phyloP scores from a whole-genome alignment of 108 stramenopile genomes.

The Epithemia pelagica region DNA sequence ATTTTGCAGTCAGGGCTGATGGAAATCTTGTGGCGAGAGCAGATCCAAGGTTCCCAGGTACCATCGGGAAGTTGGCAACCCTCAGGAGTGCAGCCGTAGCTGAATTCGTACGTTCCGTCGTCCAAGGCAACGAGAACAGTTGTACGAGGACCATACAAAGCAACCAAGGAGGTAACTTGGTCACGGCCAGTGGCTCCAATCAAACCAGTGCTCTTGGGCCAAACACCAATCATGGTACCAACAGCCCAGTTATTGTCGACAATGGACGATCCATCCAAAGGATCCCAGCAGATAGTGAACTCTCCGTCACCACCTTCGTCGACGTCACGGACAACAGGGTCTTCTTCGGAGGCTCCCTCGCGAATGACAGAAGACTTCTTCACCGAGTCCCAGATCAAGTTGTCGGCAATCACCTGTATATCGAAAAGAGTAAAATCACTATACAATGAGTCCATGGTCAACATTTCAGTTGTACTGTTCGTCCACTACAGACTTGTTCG shows the following conservation, averaged over 20 bases:
- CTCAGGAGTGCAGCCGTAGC: constrained; percentile 49
- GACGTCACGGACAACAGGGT: constrained; percentile 51
- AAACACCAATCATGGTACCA: constrained; percentile 93
- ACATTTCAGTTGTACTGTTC: neutral
- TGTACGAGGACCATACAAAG: constrained; percentile 88
- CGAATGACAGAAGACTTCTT: constrained; percentile 43
- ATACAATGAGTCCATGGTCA: neutral
- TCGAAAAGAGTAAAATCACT: too few species aligned
- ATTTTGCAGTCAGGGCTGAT: constrained; percentile 64
- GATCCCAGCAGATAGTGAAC: constrained; percentile 90
- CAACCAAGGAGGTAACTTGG: constrained; percentile 82
- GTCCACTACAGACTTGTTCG: too few species aligned
- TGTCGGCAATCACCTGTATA: constrained; percentile 50
- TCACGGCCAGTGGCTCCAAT: constrained; percentile 84
- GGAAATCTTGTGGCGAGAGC: constrained; percentile 45
- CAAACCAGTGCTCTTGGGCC: constrained; percentile 79
- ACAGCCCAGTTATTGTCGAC: constrained; percentile 92
- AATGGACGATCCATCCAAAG: constrained; percentile 91
- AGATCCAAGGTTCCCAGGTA: constrained; percentile 49
- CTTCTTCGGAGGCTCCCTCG: constrained; percentile 64
- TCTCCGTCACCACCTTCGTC: constrained; percentile 41
- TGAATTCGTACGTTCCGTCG: constrained; percentile 66
- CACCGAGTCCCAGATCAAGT: constrained; percentile 60
- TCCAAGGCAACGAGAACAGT: constrained; percentile 84
- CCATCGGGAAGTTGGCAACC: constrained; percentile 29